Evolutionary conservation across 148 eudicot species (phyloP), one percentile per base, ranked within the genome.

Genomic region (Nepenthes gracilis): DNA sequence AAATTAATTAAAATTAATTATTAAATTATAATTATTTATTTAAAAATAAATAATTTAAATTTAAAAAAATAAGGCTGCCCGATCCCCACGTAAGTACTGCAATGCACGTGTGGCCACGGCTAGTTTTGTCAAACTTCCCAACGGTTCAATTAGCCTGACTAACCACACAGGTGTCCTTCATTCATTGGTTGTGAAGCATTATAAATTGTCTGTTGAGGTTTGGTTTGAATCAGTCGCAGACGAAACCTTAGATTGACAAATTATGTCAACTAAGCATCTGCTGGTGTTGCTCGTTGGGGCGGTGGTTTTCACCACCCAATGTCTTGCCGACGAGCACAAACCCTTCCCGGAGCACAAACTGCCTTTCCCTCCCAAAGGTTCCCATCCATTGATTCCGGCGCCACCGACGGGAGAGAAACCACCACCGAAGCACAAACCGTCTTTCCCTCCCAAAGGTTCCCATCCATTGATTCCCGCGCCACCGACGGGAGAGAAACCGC

Each of bases 401-500:
- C 60, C 60, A 12, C 60, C 60, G 8, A 40, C 9, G 12, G 51
- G 49, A 40, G 63, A 43, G 48, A 45, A 60, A 12, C 49, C 50
- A 5, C 63, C 63, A 45, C 51, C 63, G 15, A n/a, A 60, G 2
- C 34, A 60, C 14, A 60, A 60, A 43, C 63, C 63, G n/a, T 45
- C 40, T 12, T 4, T 12, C 10, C 15, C 60, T 40, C 45, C 45
- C 4, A 43, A 6, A 75, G 63, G 57, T 72, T 75, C 79, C 71
- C 71, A 47, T 72, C 69, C 70, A 75, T 73, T 4, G 75, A 66
- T 54, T 74, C 75, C n/a, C 75, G 69, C 33, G 36, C 59, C 59
- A 6, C 59, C 59, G 13, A 56, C 9, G 59, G 59, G 59, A 56
- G 59, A 55, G 58, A 55, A 55, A 7, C 58, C 58, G 33, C 37